Percentiles rank a stretch among this genome's conserved stretches.
These are phyloP conservation scores for Phytophthora pini DNA, from an alignment of 352 stramenopile species.

Conservation along the genomic window DNA sequence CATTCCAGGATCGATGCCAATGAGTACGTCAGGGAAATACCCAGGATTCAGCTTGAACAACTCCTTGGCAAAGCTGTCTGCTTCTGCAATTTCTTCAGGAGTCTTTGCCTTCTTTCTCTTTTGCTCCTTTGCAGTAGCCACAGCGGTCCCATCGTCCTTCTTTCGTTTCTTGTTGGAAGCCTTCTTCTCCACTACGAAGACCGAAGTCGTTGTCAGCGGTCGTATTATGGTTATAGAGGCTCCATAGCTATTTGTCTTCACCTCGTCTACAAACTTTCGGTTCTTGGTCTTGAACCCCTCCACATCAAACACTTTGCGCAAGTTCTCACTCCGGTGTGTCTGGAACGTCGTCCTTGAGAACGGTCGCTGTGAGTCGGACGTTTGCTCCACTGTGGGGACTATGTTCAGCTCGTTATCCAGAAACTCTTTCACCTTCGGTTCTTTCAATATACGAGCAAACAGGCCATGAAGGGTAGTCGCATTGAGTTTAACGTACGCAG, in stretches of 20 bases:
- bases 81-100: background rate
- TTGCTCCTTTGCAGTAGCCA: background rate
- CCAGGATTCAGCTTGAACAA: slow-evolving; percentile 5
- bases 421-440: slow-evolving; percentile 1
- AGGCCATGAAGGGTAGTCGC: slow-evolving; percentile 13
- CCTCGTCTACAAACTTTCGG: slow-evolving; percentile 19
- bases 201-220: background rate
- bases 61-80: background rate
- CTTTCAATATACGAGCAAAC: slow-evolving; percentile 7
- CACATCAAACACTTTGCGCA: background rate
- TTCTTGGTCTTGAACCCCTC: slow-evolving; percentile 7
- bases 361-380: background rate
- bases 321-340: background rate
- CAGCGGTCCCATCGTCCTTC: slow-evolving; percentile 4
- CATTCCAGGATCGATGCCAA: slow-evolving; percentile 20
- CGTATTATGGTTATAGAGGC: slow-evolving; percentile 1
- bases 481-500: slow-evolving; percentile 20
- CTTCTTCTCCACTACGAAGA: slow-evolving; percentile 1
- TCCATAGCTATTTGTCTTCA: slow-evolving; percentile 21
- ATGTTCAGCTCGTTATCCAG: background rate
- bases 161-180: background rate
- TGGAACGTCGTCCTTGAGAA: slow-evolving; percentile 5
- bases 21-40: slow-evolving; percentile 17
- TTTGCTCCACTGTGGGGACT: background rate
- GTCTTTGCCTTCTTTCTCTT: background rate